These are phyloP conservation scores for Pistacia atlantica DNA, from an alignment of 345 rosid species.

Conservation along the genomic window DNA sequence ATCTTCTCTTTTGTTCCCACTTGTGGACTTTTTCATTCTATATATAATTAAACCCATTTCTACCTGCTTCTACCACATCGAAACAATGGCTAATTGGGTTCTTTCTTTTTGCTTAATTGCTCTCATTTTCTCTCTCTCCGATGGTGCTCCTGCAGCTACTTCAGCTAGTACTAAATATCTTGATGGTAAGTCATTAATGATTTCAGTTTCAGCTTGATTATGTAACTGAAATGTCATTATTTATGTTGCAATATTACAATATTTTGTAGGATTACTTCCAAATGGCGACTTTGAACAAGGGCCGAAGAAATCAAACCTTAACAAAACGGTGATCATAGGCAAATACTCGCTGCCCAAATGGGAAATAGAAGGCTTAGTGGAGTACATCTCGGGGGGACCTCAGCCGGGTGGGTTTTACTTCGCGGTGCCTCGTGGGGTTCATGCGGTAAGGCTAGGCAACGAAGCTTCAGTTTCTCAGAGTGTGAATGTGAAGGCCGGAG, in stretches of 20 bases:
- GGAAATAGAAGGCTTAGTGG: slow-evolving; percentile 72
- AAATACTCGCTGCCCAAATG: slow-evolving; percentile 82
- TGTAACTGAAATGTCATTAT: no score
- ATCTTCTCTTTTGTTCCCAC: neutral
- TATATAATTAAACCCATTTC: neutral
- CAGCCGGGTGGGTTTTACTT: slow-evolving; percentile 83
- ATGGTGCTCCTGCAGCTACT: neutral
- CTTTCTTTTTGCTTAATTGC: neutral
- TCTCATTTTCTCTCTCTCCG: no score
- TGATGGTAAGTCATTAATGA: slow-evolving; percentile 30
- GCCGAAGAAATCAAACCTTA: slow-evolving; percentile 62
- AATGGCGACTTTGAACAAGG: slow-evolving; percentile 74
- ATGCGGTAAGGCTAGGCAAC: slow-evolving; percentile 82
- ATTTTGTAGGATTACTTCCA: slow-evolving; percentile 47
- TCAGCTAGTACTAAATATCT: slow-evolving; percentile 27
- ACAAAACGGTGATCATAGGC: slow-evolving; percentile 68
- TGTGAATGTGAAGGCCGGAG: slow-evolving; percentile 44
- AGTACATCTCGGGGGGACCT: slow-evolving; percentile 77
- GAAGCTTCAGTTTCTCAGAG: slow-evolving; percentile 73
- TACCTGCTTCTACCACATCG: neutral
- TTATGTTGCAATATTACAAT: neutral
- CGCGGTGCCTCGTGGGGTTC: slow-evolving; percentile 44
- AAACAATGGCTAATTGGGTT: slow-evolving; percentile 24
- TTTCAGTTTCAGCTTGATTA: neutral
- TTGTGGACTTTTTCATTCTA: neutral